Conservation (phyloP, 2,329 filamentous ascomycete species). For the Ophiostoma pallidulum region DNA sequence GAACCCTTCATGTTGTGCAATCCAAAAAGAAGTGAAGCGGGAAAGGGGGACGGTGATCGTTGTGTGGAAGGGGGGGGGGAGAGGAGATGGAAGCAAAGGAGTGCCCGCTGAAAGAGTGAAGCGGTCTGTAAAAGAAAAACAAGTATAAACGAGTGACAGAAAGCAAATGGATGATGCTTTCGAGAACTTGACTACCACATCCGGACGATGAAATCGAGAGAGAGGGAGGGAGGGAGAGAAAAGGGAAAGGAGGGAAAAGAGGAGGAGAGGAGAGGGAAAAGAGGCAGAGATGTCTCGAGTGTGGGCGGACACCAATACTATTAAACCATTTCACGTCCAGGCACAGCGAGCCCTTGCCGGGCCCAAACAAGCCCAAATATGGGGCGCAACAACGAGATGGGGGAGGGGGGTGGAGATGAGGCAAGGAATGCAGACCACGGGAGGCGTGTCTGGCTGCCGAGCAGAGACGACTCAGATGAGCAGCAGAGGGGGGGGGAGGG, state of each 20-base stretch:
- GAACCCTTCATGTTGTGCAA: conserved; percentile 62
- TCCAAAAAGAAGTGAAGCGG: conserved; percentile 15
- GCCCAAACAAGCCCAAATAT: no score
- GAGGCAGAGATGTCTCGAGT: background rate
- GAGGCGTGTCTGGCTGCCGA: no score
- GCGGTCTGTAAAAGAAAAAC: conserved; percentile 47
- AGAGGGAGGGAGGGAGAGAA: conserved; percentile 29
- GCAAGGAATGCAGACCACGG: background rate
- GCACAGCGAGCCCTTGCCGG: no score
- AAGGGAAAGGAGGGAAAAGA: conserved; percentile 28
- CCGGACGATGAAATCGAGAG: conserved; percentile 32
- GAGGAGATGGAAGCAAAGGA: conserved; percentile 18
- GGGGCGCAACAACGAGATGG: background rate
- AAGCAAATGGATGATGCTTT: conserved; percentile 36
- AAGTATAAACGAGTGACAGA: conserved; percentile 39
- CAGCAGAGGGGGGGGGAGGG: no score
- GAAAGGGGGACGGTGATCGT: conserved; percentile 22
- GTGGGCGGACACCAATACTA: conserved; percentile 7
- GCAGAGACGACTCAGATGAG: no score
- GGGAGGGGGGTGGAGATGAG: background rate
- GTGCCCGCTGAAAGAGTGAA: conserved; percentile 86
- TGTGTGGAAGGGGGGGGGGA: conserved; percentile 14
- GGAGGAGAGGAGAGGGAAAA: conserved; percentile 23
- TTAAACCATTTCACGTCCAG: conserved; percentile 5
- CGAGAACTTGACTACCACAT: conserved; percentile 42